Percentiles rank a stretch among this genome's conserved stretches.
These are phyloP conservation scores for Penicillium lividum DNA, from an alignment of 495 filamentous ascomycete genomes.

Conservation along the genomic window DNA sequence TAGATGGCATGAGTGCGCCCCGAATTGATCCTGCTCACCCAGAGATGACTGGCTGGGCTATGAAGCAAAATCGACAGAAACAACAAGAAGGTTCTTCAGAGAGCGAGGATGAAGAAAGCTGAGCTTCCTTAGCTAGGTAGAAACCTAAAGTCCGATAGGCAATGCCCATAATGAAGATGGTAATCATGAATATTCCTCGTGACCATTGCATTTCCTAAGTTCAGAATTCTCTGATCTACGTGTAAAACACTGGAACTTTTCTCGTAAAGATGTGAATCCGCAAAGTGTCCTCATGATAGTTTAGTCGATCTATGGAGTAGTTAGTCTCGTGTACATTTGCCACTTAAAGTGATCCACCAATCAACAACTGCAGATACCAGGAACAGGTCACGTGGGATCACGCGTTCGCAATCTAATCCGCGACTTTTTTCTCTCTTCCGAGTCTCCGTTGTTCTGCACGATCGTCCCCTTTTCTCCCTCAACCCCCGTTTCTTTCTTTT, in stretches of 20 bases:
- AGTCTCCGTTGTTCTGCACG: conserved; percentile 17
- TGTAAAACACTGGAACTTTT: neutral
- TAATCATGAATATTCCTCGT: neutral
- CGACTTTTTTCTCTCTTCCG: conserved; percentile 27
- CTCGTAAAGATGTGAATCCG: neutral
- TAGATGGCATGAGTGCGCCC: conserved; percentile 66
- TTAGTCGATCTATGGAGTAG: too few species aligned
- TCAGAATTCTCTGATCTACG: neutral
- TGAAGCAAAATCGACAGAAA: conserved; percentile 50
- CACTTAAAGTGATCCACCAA: conserved; percentile 23
- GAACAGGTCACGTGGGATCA: conserved; percentile 26
- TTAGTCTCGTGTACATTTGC: neutral
- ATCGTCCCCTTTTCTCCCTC: conserved; percentile 22
- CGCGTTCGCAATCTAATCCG: conserved; percentile 15
- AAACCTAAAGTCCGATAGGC: neutral
- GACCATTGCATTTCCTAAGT: neutral
- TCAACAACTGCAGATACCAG: conserved; percentile 11
- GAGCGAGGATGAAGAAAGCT: conserved; percentile 28
- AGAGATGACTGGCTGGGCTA: conserved; percentile 52
- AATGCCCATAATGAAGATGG: conserved; percentile 2
- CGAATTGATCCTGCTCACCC: conserved; percentile 54
- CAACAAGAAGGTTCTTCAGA: conserved; percentile 27
- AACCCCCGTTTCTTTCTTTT: conserved; percentile 22
- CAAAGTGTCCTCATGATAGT: neutral
- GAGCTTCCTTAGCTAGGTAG: neutral